These are phyloP conservation scores for Mucor ambiguus DNA, from an alignment of 371 early-diverging fungal species.

Conservation along the genomic window DNA sequence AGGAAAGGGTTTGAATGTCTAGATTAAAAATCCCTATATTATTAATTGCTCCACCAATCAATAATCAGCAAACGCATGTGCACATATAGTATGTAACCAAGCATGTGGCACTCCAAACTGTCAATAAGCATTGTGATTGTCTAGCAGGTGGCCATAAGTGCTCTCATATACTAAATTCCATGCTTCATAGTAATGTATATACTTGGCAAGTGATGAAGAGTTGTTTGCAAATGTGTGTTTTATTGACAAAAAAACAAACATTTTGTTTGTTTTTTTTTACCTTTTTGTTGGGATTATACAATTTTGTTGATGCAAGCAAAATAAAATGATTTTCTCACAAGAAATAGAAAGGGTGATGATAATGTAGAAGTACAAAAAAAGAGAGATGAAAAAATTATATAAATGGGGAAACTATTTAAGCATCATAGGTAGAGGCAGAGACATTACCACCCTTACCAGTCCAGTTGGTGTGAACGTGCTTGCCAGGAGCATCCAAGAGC, in stretches of 20 bases:
- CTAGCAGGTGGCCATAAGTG: background rate
- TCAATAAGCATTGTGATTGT: background rate
- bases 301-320: conserved; percentile 1
- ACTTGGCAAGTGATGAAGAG: too few relatives aligned
- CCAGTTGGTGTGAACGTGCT: conserved; percentile 96
- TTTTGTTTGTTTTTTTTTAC: background rate
- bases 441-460: conserved; percentile 87
- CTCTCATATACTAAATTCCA: too few relatives aligned
- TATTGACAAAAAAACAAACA: conserved; percentile 1
- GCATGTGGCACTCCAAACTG: background rate
- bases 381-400: background rate
- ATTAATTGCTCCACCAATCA: background rate
- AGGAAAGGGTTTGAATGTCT: background rate
- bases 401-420: conserved; percentile 24
- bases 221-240: background rate
- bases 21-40: background rate
- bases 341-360: background rate
- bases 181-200: too few relatives aligned
- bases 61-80: background rate
- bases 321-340: conserved; percentile 4
- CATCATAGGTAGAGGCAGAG: conserved; percentile 52
- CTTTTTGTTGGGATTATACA: conserved; percentile 4
- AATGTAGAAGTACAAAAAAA: conserved; percentile 14
- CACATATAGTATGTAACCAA: background rate
- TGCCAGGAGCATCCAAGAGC: conserved; percentile 77